Evolutionary conservation across 805 yeast species (phyloP).

Genomic region (Teunomyces lycoperdinae): DNA sequence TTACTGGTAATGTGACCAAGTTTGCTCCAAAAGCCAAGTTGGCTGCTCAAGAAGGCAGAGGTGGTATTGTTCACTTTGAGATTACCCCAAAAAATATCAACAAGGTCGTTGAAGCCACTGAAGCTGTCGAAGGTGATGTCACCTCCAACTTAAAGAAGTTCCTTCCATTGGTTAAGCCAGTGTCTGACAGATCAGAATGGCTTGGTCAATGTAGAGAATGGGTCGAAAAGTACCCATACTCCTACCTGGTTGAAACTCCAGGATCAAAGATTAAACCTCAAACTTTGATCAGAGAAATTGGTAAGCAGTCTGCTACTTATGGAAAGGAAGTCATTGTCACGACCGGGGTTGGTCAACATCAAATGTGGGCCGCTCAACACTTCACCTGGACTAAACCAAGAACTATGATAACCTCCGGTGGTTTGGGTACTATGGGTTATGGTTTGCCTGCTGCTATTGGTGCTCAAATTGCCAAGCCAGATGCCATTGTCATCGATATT

Average conservation of each 20-base stretch:
- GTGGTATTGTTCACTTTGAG: slow-evolving; percentile 97
- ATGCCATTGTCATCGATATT: slow-evolving; percentile 90
- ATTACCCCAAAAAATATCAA: slow-evolving; percentile 95
- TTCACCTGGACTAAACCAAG: slow-evolving; percentile 93
- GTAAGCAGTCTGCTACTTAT: slow-evolving; percentile 62
- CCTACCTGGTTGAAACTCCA: slow-evolving; percentile 76
- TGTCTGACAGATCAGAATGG: slow-evolving; percentile 77
- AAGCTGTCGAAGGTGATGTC: slow-evolving; percentile 96
- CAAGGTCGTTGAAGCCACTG: slow-evolving; percentile 94
- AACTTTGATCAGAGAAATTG: slow-evolving; percentile 77
- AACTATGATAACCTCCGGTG: slow-evolving; percentile 96
- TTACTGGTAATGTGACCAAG: slow-evolving; percentile 77
- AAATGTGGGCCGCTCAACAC: slow-evolving; percentile 99
- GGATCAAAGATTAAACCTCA: slow-evolving; percentile 87
- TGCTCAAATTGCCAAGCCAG: slow-evolving; percentile 95
- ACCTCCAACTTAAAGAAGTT: slow-evolving; percentile 70
- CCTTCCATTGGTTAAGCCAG: slow-evolving; percentile 65
- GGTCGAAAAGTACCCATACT: slow-evolving; percentile 85
- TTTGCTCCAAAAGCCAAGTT: slow-evolving; percentile 92
- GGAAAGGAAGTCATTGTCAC: slow-evolving; percentile 81
- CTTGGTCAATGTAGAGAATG: slow-evolving; percentile 67
- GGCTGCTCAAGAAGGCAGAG: slow-evolving; percentile 85
- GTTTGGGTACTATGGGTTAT: slow-evolving; percentile 98
- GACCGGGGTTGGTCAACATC: slow-evolving; percentile 99
- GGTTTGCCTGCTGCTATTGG: slow-evolving; percentile 98